Evolutionary conservation across 495 filamentous ascomycete species (phyloP), one percentile per base, ranked within the genome.

Genomic region (Astrothelium subdiscretum): DNA sequence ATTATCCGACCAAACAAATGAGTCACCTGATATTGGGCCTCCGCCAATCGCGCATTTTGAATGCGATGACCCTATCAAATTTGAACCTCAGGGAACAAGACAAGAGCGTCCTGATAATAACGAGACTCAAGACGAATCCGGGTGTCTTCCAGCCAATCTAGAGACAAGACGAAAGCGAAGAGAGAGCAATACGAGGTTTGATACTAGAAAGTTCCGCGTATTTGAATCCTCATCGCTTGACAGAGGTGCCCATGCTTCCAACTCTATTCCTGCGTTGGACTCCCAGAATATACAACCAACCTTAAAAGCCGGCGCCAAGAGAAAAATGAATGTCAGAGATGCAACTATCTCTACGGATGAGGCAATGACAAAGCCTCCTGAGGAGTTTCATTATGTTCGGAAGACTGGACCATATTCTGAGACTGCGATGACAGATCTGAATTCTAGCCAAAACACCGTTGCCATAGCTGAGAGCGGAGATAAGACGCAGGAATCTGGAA

Each of bases 1-100:
- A 32, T 52, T 67, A 10, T 67, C 66, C 13, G 66, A 67, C 22
- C 68, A 66, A 26, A 64, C 61, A 57, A 77, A 74, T 31, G 81
- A 85, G 44, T 89, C 86, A 6, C 85, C 86, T 0, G 85, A 88
- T 43, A 74, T 87, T 44, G 85, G 84, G 12, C 84, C 87, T 6
- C 81, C 85, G 44, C 80, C 83, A 20, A 76, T 88, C 11, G 87
- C 81, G 1, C 82, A 83, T 59, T 84, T 81, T 65, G 80, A 85
- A 12, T 77, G 83, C 59, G 85, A 86, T 48, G 82, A 84, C 60
- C 75, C 81, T 0, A 81, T 83, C 29, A 86, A 85, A 67, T 76
- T 80, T 58, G 76, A 79, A 48, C 63, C 78, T 72, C 57, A 43
- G 44, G 61, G 13, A 43, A 26, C 2, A 26, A 31, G 29, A 31